phyloP scores from a whole-genome alignment of 108 stramenopile genomes.

The Cyclotella distinguenda region DNA sequence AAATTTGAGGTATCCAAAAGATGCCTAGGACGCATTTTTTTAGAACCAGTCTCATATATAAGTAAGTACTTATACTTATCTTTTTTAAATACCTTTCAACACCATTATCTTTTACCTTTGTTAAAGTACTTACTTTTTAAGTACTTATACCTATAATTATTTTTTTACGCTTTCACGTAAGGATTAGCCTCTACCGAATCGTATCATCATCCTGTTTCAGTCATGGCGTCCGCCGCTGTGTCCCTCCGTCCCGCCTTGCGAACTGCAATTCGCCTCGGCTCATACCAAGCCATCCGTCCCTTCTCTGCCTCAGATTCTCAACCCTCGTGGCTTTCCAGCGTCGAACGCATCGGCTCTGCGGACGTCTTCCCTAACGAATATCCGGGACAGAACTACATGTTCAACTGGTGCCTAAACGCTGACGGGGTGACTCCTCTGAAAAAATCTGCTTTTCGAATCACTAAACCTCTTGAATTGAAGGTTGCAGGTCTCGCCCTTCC shows the following conservation, averaged over 20 bases:
- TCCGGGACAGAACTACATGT: slow-evolving; percentile 83
- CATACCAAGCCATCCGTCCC: neutral
- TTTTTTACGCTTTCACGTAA: no score
- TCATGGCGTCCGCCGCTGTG: slow-evolving; percentile 7
- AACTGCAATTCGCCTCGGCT: neutral
- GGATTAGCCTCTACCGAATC: no score
- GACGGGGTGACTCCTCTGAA: slow-evolving; percentile 88
- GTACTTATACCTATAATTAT: no score
- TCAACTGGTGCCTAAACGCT: slow-evolving; percentile 88
- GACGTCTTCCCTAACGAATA: slow-evolving; percentile 77
- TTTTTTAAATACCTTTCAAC: no score
- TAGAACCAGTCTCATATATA: no score
- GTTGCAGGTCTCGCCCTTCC: slow-evolving; percentile 67
- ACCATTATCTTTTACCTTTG: no score
- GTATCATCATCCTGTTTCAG: neutral
- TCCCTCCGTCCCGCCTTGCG: slow-evolving; percentile 1
- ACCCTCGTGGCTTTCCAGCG: slow-evolving; percentile 46
- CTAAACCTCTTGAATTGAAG: slow-evolving; percentile 82
- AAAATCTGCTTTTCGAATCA: slow-evolving; percentile 82
- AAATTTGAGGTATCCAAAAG: no score
- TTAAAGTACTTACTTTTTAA: no score
- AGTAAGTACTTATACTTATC: no score
- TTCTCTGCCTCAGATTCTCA: slow-evolving; percentile 1
- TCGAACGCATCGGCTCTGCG: slow-evolving; percentile 67
- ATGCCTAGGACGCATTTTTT: no score